phyloP scores from a whole-genome alignment of 2,329 filamentous ascomycete species.

The Alternaria arbusti region DNA sequence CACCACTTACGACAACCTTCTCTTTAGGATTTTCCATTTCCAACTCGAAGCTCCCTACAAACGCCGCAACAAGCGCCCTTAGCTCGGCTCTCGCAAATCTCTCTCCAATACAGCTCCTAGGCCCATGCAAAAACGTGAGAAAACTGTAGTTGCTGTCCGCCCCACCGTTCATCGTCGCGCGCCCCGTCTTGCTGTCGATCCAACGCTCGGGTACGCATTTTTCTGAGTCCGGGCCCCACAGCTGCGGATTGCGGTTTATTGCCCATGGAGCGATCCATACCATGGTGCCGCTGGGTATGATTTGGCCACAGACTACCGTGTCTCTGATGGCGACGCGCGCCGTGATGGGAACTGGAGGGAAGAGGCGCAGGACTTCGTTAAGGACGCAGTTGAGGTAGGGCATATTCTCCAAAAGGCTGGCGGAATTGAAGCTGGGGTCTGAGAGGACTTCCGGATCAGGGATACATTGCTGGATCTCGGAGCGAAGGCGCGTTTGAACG shows the following conservation, averaged over 20 bases:
- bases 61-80: conserved; percentile 44
- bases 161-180: conserved; percentile 50
- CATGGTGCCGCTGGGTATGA: conserved; percentile 50
- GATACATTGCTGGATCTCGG: conserved; percentile 69
- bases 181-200: conserved; percentile 49
- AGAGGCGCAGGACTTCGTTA: conserved; percentile 51
- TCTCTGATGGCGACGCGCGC: conserved; percentile 40
- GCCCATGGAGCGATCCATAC: conserved; percentile 51
- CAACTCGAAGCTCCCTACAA: conserved; percentile 44
- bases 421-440: conserved; percentile 31
- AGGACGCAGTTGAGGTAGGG: conserved; percentile 56
- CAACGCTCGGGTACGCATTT: conserved; percentile 54
- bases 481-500: conserved; percentile 70
- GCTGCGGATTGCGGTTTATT: conserved; percentile 50
- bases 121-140: conserved; percentile 54
- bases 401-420: conserved; percentile 51
- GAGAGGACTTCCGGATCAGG: conserved; percentile 50
- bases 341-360: conserved; percentile 47
- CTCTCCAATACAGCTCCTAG: conserved; percentile 49
- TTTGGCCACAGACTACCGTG: conserved; percentile 41
- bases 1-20: conserved; percentile 39
- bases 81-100: conserved; percentile 48
- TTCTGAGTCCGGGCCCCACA: conserved; percentile 54
- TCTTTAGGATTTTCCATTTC: conserved; percentile 41
- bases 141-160: conserved; percentile 49